Percentiles rank a stretch among this genome's conserved stretches.
Conservation (phyloP, 805 yeast genomes). For the Pichia deserticola region DNA sequence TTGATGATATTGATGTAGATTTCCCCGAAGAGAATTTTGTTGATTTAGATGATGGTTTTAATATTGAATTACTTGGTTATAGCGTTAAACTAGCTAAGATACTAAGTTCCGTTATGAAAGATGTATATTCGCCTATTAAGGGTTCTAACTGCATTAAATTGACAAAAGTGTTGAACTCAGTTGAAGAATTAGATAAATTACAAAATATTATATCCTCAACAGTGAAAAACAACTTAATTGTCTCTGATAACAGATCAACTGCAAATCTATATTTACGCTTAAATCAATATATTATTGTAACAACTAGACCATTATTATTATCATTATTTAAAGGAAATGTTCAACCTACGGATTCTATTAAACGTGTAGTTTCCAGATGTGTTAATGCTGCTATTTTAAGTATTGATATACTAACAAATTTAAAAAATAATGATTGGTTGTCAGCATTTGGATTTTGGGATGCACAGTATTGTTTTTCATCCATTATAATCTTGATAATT, state of each 20-base stretch:
- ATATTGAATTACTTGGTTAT: constrained; percentile 18
- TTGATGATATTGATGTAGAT: constrained; percentile 24
- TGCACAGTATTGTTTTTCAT: constrained; percentile 27
- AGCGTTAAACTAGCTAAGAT: constrained; percentile 16
- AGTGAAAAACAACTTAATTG: constrained; percentile 13
- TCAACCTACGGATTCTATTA: constrained; percentile 15
- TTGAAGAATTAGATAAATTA: constrained; percentile 19
- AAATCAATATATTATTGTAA: constrained; percentile 27
- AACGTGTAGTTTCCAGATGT: constrained; percentile 24
- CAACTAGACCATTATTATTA: constrained; percentile 27
- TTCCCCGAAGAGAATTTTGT: constrained; percentile 12
- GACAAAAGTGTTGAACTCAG: constrained; percentile 17
- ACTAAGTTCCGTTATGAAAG: constrained; percentile 22
- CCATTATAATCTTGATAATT: constrained; percentile 25
- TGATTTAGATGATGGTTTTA: constrained; percentile 24
- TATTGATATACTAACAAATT: constrained; percentile 8
- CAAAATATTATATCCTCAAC: constrained; percentile 18
- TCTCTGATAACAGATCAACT: constrained; percentile 18
- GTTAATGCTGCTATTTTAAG: constrained; percentile 16
- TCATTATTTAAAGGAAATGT: constrained; percentile 25
- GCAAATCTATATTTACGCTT: constrained; percentile 27
- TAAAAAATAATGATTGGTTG: constrained; percentile 22
- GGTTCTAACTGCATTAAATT: constrained; percentile 19
- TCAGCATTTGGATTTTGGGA: constrained; percentile 31
- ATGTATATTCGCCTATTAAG: constrained; percentile 18